These are phyloP conservation scores for Agrostemma githago DNA, from an alignment of 148 eudicot species.

Conservation along the genomic window DNA sequence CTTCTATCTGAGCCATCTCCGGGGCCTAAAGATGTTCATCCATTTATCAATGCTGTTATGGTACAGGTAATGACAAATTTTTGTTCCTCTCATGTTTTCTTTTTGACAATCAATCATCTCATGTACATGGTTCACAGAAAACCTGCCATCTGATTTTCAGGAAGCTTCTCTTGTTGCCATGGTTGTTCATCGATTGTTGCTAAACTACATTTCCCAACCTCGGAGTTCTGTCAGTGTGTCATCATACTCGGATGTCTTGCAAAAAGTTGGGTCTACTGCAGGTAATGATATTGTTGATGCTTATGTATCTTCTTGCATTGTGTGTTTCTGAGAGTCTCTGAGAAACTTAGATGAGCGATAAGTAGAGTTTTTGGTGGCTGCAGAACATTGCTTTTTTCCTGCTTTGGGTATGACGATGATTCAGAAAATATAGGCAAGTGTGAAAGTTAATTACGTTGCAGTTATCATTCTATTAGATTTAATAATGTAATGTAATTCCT, in stretches of 20 bases:
- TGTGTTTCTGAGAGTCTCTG: background rate
- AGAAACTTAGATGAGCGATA: background rate
- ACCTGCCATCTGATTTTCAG: constrained; percentile 35
- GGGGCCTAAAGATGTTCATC: constrained; percentile 69
- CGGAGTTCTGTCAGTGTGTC: constrained; percentile 37
- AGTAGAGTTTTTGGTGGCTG: background rate
- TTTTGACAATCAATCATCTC: constrained; percentile 1
- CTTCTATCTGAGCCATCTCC: constrained; percentile 85
- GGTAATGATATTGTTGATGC: constrained; percentile 38
- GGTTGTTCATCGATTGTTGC: constrained; percentile 62
- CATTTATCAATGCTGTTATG: constrained; percentile 76
- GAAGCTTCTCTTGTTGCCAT: constrained; percentile 55
- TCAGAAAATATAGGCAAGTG: background rate
- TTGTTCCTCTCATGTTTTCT: background rate
- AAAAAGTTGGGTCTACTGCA: constrained; percentile 85
- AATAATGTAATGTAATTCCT: background rate
- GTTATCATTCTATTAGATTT: background rate
- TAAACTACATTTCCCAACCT: constrained; percentile 65
- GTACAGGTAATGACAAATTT: constrained; percentile 48
- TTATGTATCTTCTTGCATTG: background rate
- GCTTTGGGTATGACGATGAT: background rate
- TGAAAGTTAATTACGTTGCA: background rate
- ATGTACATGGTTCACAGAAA: background rate
- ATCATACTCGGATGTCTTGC: constrained; percentile 64
- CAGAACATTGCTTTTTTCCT: background rate